A percentile compares a stretch with the other conserved stretches of the same genome.
Evolutionary conservation across 2,329 filamentous ascomycete species (phyloP).

Genomic region (Septoria linicola): DNA sequence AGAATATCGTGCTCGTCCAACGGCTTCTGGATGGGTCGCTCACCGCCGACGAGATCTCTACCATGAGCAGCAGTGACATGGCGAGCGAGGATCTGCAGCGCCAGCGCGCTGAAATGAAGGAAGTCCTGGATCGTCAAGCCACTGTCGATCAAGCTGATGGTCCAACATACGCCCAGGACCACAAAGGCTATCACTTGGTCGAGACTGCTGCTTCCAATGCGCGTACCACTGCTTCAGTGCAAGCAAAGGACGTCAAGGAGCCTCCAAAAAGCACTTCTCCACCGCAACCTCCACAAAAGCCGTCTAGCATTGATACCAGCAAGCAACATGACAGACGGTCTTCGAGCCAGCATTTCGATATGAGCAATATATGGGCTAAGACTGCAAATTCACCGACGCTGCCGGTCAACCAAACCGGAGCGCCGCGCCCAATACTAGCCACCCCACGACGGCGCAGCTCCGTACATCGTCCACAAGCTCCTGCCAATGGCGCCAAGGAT

Average conservation of each 20-base stretch:
- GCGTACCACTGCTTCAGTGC: constrained; percentile 1
- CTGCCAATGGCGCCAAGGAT: constrained; percentile 59
- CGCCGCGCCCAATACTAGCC: constrained; percentile 48
- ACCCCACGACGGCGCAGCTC: constrained; percentile 44
- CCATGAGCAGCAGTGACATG: constrained; percentile 87
- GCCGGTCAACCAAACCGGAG: constrained; percentile 30
- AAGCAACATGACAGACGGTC: constrained; percentile 36
- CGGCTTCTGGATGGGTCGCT: constrained; percentile 72
- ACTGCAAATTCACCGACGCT: constrained; percentile 47
- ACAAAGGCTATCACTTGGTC: constrained; percentile 91
- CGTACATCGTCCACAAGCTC: constrained; percentile 23
- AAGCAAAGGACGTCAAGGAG: constrained; percentile 3
- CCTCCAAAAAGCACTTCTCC: constrained; percentile 33
- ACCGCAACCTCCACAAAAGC: constrained; percentile 20
- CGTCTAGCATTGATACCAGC: constrained; percentile 25
- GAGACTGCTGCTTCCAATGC: constrained; percentile 60
- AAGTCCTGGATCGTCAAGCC: constrained; percentile 76
- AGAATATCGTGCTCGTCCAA: constrained; percentile 74
- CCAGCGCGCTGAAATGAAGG: constrained; percentile 73
- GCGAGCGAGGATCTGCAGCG: constrained; percentile 85
- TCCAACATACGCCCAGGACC: constrained; percentile 80
- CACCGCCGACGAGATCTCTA: constrained; percentile 72
- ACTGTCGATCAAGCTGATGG: constrained; percentile 72
- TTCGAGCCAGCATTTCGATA: constrained; percentile 61
- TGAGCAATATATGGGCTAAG: constrained; percentile 80